Percentiles rank a stretch among this genome's conserved stretches.
These are phyloP conservation scores for Candida ovalis DNA, from an alignment of 805 yeast species.

Conservation along the genomic window DNA sequence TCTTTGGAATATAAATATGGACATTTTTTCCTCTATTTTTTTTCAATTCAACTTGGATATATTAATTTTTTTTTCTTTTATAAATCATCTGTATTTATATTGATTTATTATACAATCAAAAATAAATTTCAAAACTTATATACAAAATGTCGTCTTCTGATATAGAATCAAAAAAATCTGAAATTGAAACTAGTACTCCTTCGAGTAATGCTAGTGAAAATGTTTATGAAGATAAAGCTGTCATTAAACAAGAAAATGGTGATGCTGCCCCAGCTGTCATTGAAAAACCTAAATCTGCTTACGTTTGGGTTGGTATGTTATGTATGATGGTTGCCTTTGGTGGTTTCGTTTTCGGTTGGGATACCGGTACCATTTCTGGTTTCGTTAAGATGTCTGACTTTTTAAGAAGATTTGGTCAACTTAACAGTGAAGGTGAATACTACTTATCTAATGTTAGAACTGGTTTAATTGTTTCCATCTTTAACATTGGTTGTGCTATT, in stretches of 20 bases:
- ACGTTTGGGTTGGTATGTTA: slow-evolving; percentile 27
- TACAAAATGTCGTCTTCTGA: slow-evolving; percentile 13
- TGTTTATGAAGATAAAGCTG: slow-evolving; percentile 23
- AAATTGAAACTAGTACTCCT: slow-evolving; percentile 14
- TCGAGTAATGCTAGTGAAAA: slow-evolving; percentile 17
- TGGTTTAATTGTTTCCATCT: slow-evolving; percentile 65
- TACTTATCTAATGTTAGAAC: slow-evolving; percentile 49
- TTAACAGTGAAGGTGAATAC: slow-evolving; percentile 35
- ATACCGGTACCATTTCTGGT: slow-evolving; percentile 75
- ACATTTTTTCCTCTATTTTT: no score
- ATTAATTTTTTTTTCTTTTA: no score
- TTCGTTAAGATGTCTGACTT: slow-evolving; percentile 63
- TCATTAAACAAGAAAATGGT: slow-evolving; percentile 5
- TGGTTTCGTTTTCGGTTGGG: slow-evolving; percentile 77
- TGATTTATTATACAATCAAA: neutral
- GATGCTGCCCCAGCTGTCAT: slow-evolving; percentile 17
- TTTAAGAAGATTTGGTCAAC: slow-evolving; percentile 47
- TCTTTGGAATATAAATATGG: no score
- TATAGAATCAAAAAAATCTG: slow-evolving; percentile 15
- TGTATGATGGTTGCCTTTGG: slow-evolving; percentile 68
- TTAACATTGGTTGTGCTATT: slow-evolving; percentile 68
- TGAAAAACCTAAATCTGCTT: slow-evolving; percentile 23
- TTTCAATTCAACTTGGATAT: no score
- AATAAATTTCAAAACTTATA: neutral
- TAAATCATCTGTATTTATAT: neutral